These are phyloP conservation scores for Salix brachista DNA, from an alignment of 345 rosid species.

Conservation along the genomic window DNA sequence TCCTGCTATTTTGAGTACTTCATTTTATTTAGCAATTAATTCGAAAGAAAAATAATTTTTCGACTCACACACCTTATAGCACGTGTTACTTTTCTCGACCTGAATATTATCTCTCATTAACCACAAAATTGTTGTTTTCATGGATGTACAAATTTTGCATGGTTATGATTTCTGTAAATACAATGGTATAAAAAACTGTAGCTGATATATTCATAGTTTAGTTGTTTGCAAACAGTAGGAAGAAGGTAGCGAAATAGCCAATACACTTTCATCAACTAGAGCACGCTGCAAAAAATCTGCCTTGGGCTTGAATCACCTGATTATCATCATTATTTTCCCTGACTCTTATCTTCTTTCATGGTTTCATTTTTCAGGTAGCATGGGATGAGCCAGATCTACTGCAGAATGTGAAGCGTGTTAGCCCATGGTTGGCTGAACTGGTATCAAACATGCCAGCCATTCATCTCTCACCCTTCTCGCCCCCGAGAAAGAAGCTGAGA, in stretches of 20 bases:
- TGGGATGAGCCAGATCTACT: slow-evolving; percentile 99
- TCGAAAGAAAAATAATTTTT: too few species aligned
- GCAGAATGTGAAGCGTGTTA: slow-evolving; percentile 89
- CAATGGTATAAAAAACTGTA: too few species aligned
- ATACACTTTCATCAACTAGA: not conserved
- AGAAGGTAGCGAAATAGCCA: not conserved
- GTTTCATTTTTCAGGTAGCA: slow-evolving; percentile 54
- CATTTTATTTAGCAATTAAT: too few species aligned
- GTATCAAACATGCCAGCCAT: slow-evolving; percentile 71
- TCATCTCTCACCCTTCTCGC: slow-evolving; percentile 69
- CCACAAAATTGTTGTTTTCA: not conserved
- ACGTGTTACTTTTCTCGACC: too few species aligned
- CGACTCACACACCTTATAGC: too few species aligned
- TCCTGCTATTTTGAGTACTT: not conserved
- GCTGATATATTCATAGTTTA: not conserved
- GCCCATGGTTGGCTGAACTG: slow-evolving; percentile 92
- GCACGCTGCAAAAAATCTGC: not conserved
- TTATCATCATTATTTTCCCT: not conserved
- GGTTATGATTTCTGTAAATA: too few species aligned
- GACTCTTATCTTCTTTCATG: not conserved
- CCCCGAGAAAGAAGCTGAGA: slow-evolving; percentile 82
- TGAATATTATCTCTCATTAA: not conserved
- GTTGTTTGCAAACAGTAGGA: not conserved
- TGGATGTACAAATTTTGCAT: not conserved
- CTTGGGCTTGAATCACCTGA: slow-evolving; percentile 11